phyloP scores from a whole-genome alignment of 495 filamentous ascomycete genomes.

The Penicillium antarcticum region DNA sequence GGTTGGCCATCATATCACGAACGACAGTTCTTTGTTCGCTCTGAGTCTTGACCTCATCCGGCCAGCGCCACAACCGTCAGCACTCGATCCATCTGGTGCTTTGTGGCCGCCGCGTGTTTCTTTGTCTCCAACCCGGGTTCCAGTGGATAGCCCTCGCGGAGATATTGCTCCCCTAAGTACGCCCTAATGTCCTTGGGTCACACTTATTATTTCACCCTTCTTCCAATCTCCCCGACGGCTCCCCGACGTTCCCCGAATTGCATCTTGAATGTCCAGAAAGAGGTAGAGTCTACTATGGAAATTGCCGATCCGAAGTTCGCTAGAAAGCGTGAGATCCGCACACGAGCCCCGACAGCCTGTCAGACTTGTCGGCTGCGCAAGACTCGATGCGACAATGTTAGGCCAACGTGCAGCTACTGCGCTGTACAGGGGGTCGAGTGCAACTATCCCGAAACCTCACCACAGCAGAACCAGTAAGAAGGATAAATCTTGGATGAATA shows the following conservation, averaged over 20 bases:
- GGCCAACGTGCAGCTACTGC: conserved; percentile 28
- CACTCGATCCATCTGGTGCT: background rate
- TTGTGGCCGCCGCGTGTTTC: conserved; percentile 3
- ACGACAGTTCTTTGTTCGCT: conserved; percentile 5
- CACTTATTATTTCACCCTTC: conserved; percentile 8
- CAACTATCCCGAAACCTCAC: conserved; percentile 25
- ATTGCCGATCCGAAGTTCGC: conserved; percentile 6
- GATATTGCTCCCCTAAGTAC: conserved; percentile 9
- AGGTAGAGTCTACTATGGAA: conserved; percentile 15
- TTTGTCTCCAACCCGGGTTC: conserved; percentile 9
- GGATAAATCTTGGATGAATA: background rate
- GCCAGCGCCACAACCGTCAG: conserved; percentile 4
- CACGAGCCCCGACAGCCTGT: conserved; percentile 28
- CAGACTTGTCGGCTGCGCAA: conserved; percentile 28
- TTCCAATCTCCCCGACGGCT: conserved; percentile 16
- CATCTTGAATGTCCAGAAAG: conserved; percentile 3
- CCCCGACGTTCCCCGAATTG: conserved; percentile 11
- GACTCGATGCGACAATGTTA: conserved; percentile 28
- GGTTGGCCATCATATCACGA: conserved; percentile 1
- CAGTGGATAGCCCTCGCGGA: background rate
- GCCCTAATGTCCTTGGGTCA: conserved; percentile 10
- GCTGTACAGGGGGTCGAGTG: conserved; percentile 21
- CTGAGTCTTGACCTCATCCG: conserved; percentile 1
- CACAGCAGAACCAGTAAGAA: conserved; percentile 21
- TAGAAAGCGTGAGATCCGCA: conserved; percentile 26